Conservation (phyloP, 177 flowering plant species). For the Vitis hybrid region DNA sequence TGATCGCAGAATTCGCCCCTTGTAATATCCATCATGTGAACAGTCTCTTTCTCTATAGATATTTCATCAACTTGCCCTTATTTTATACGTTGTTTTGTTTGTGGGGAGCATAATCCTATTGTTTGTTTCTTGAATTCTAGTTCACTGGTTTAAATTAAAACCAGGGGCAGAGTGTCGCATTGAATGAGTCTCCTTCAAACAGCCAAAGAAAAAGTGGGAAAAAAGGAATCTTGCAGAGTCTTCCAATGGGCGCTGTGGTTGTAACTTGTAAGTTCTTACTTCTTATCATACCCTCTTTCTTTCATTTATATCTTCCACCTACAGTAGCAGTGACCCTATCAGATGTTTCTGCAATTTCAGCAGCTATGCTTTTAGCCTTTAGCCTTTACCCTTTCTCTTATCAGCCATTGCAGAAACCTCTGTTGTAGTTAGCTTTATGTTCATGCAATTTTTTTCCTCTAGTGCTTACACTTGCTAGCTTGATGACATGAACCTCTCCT, state of each 20-base stretch:
- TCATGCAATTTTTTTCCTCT: no score
- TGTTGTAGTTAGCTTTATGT: no score
- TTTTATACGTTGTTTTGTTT: neutral
- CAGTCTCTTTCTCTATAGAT: neutral
- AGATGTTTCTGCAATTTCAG: neutral
- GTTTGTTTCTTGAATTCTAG: constrained; percentile 1
- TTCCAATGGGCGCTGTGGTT: constrained; percentile 25
- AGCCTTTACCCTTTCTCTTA: no score
- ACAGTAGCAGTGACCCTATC: neutral
- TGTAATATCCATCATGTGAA: neutral
- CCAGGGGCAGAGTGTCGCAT: constrained; percentile 22
- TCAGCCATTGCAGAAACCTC: no score
- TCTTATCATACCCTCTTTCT: neutral
- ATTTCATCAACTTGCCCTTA: neutral
- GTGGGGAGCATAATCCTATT: neutral
- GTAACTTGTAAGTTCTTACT: neutral
- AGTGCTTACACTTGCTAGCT: no score
- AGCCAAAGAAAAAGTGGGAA: constrained; percentile 3
- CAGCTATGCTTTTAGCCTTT: neutral
- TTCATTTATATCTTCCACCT: constrained; percentile 3
- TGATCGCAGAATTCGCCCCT: neutral
- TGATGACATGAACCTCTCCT: no score
- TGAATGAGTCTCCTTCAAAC: constrained; percentile 10
- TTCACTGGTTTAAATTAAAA: constrained; percentile 6
- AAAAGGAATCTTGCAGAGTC: neutral